phyloP scores from a whole-genome alignment of 1,284 basidiomycete species.

The Puccinia hordei region DNA sequence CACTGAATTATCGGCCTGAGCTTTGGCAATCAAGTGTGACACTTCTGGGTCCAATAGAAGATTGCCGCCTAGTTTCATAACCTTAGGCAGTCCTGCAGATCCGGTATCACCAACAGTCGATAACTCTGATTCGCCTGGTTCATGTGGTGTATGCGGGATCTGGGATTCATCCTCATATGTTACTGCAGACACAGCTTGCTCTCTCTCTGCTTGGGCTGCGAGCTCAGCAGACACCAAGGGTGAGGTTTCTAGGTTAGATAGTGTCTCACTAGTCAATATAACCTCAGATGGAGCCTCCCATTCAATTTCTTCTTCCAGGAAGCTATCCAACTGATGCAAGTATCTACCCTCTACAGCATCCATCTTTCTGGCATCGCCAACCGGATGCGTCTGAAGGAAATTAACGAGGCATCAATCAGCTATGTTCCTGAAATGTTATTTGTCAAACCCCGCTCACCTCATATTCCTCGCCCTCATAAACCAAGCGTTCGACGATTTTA shows the following conservation, averaged over 20 bases:
- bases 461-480: conserved; percentile 50
- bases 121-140: conserved; percentile 35
- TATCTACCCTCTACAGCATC: conserved; percentile 49
- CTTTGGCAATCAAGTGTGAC: conserved; percentile 43
- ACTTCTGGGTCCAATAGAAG: conserved; percentile 44
- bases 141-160: conserved; percentile 47
- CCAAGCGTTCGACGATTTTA: conserved; percentile 48
- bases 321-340: conserved; percentile 43
- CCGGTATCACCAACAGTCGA: conserved; percentile 25
- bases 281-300: conserved; percentile 48
- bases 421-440: background rate
- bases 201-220: conserved; percentile 42
- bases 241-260: conserved; percentile 37
- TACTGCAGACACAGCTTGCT: conserved; percentile 37
- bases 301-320: conserved; percentile 50
- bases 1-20: conserved; percentile 45
- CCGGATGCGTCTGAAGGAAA: conserved; percentile 42
- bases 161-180: conserved; percentile 50
- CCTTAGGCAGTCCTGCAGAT: conserved; percentile 26
- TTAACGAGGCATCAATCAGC: background rate
- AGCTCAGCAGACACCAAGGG: conserved; percentile 45
- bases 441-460: conserved; percentile 31
- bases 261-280: conserved; percentile 44
- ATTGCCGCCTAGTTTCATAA: conserved; percentile 38
- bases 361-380: conserved; percentile 50